Evolutionary conservation across 2,329 filamentous ascomycete species (phyloP).

Genomic region (Trichothecium sympodiale): DNA sequence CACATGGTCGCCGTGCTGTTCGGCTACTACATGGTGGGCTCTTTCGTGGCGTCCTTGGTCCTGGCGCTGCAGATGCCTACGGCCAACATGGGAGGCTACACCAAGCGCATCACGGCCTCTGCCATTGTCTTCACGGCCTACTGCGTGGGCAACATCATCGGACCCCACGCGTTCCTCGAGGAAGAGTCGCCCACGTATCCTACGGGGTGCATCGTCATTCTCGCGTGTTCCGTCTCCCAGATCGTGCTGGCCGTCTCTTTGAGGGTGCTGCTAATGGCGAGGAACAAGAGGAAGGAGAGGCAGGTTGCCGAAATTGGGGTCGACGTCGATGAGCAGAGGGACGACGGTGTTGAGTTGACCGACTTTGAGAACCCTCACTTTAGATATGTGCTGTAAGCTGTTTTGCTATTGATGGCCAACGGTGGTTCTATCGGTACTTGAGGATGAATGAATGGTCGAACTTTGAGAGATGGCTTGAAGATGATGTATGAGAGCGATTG

Average conservation of each 20-base stretch:
- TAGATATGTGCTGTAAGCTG: conserved; percentile 16
- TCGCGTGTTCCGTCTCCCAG: conserved; percentile 31
- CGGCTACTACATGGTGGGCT: conserved; percentile 37
- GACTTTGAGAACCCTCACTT: conserved; percentile 24
- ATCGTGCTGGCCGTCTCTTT: conserved; percentile 23
- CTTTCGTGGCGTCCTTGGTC: conserved; percentile 39
- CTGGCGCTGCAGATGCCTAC: conserved; percentile 41
- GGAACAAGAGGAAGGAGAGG: conserved; percentile 27
- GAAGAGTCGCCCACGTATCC: conserved; percentile 34
- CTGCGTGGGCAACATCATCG: conserved; percentile 31
- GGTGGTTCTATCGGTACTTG: too few relatives aligned
- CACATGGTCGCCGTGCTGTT: conserved; percentile 35
- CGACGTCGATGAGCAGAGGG: conserved; percentile 10
- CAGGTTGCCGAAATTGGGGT: conserved; percentile 9
- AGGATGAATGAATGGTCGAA: too few relatives aligned
- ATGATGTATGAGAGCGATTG: too few relatives aligned
- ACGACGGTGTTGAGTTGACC: conserved; percentile 21
- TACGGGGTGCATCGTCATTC: conserved; percentile 38
- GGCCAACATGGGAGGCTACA: conserved; percentile 35
- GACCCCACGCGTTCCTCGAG: conserved; percentile 33
- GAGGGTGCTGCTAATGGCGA: conserved; percentile 19
- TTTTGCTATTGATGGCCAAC: too few relatives aligned
- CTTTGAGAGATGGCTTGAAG: too few relatives aligned
- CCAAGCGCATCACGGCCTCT: conserved; percentile 32
- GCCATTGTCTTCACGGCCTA: conserved; percentile 35